phyloP scores from a whole-genome alignment of 352 stramenopile species.

The Phytopythium kandeliae region DNA sequence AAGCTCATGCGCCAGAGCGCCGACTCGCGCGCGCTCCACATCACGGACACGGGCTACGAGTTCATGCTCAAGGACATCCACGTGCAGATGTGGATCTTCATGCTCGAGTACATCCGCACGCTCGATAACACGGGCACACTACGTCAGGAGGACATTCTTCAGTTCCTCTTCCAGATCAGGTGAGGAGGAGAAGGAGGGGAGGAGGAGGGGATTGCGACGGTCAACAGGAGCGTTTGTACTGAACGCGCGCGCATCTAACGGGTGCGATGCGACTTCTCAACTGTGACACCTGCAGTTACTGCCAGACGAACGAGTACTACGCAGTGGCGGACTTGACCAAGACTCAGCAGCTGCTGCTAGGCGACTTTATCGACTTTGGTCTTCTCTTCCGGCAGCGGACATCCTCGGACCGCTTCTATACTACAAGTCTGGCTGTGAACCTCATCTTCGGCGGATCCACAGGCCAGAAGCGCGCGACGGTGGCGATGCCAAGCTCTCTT shows the following conservation, averaged over 20 bases:
- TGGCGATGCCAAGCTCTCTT: conserved; percentile 47
- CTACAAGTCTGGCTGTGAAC: conserved; percentile 86
- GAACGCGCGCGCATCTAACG: not conserved
- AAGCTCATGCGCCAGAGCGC: conserved; percentile 60
- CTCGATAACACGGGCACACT: conserved; percentile 67
- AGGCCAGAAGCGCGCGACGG: conserved; percentile 46
- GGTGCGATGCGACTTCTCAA: conserved; percentile 1
- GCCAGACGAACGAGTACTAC: conserved; percentile 83
- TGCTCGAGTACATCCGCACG: conserved; percentile 87
- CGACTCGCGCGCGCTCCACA: conserved; percentile 66
- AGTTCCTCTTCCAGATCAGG: conserved; percentile 88
- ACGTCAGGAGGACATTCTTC: conserved; percentile 82
- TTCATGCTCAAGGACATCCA: conserved; percentile 92
- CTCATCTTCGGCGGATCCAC: conserved; percentile 83
- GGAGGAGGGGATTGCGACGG: too few relatives aligned
- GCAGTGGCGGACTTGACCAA: conserved; percentile 67
- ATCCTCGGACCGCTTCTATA: conserved; percentile 78
- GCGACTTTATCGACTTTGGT: conserved; percentile 85
- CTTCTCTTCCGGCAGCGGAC: conserved; percentile 66
- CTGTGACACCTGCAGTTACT: too few relatives aligned
- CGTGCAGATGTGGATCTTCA: conserved; percentile 91
- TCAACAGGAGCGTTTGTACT: too few relatives aligned
- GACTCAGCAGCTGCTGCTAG: conserved; percentile 71
- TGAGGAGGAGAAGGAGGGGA: conserved; percentile 1
- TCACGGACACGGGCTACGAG: conserved; percentile 87